Base-by-base conservation (phyloP, 495 filamentous ascomycete genomes). In the Apiosordaria backusii region DNA sequence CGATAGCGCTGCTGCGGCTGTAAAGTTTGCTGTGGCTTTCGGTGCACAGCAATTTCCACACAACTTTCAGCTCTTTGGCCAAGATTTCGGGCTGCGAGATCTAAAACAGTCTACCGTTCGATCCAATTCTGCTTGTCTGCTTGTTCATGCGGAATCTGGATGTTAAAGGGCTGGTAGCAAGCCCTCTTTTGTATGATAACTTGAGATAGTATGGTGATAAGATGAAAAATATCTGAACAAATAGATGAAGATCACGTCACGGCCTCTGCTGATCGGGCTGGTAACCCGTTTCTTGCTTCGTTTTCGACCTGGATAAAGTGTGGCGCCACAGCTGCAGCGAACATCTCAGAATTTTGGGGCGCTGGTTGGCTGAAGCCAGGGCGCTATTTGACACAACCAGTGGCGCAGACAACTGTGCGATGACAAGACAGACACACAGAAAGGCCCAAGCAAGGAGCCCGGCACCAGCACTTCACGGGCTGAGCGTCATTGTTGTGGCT, bases 401-500 rank as follows among this genome's bases (percentile, higher is more conserved):
- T 45, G 35, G 35, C 35, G 35, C 10, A 45, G 35, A 7, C 27
- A 29, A 7, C 27, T 29, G 27, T 29, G n/a, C n/a, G n/a, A n/a
- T n/a, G 27, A 29, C 27, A 29, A 29, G 27, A 29, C 27, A 3
- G 27, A n/a, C n/a, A n/a, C n/a, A n/a, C n/a, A n/a, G n/a, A n/a
- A 29, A 45, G 35, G 3, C 35, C 35, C 35, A 45, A 45, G 35
- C 10, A 29, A 45, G 35, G 35, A 45, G 16, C 35, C 35, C 35
- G 0, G 35, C 35, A 45, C 35, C 13, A 15, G 35, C 35, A 45
- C 35, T 45, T 45, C 35, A 15, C 35, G 35, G 35, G 27, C 27
- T 45, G 35, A 53, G 64, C 64, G 64, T 62, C 60, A 66, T 66
- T 25, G 21, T 26, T 66, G 64, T 62, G 64, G 64, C 64, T 66